Base-by-base conservation (phyloP, 495 filamentous ascomycete species). In the Xeromyces bisporus region DNA sequence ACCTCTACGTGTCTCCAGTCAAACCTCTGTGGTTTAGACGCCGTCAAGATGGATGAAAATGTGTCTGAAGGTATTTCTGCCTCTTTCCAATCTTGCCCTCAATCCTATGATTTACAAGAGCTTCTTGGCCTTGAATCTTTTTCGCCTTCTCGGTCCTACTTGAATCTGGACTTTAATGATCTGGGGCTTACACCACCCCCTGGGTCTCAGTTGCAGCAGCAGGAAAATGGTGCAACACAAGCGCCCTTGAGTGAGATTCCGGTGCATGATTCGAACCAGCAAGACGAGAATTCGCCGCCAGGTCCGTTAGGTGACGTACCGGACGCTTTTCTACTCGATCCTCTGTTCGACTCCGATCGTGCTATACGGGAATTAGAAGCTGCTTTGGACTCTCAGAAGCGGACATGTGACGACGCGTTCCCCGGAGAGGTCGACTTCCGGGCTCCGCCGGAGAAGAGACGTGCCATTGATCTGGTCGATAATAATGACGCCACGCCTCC, bases 101-200 rank as follows among this genome's bases (percentile, higher is more conserved):
- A 15, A 11, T 13, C 35, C 21, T 20, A 26, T 20, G 34, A 38
- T 27, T 34, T 36, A 26, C 41, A 38, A 30, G 42, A 35, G 32
- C 36, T 38, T 12, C 21, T 15, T 23, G 33, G 38, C 29, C 32
- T 28, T 35, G 42, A 36, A 33, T 36, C 29, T 40, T 18, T 40
- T 34, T 32, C 44, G 30, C 28, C 36, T 32, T 29, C 33, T 33
- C 32, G 34, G 23, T 34, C 21, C 26, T 20, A 28, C 14, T 26
- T 32, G 35, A 34, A 37, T 37, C 24, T 44, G 34, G 26, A 46
- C 44, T 34, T 47, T 30, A 46, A 44, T 47, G 48, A 59, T 47
- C 53, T 53, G 53, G 55, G 53, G 53, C 55, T 59, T 59, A 59
- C 55, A 59, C 53, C 47, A 49, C 33, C 44, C 53, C 55, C 55